Conservation (phyloP, 768 basidiomycete genomes). For the Xanthoconium stramineum region DNA sequence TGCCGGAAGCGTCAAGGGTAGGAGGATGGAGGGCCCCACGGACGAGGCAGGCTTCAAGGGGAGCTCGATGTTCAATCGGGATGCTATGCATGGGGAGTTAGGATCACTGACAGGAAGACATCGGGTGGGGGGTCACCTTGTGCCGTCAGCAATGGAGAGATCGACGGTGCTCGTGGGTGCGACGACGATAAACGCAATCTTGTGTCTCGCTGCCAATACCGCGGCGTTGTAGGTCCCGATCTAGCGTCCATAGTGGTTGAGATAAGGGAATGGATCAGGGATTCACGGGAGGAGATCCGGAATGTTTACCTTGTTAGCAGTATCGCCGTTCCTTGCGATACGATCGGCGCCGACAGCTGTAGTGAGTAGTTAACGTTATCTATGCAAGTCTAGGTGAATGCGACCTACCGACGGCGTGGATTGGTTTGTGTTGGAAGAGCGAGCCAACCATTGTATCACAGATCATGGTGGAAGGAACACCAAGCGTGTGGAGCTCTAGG, state of each 20-base stretch:
- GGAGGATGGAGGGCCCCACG: constrained; percentile 74
- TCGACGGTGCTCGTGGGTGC: constrained; percentile 94
- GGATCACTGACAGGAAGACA: neutral
- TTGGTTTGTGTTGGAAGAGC: constrained; percentile 80
- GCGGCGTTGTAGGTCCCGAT: constrained; percentile 98
- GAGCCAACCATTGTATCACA: constrained; percentile 98
- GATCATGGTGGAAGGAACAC: constrained; percentile 88
- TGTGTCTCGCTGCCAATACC: constrained; percentile 82
- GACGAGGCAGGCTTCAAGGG: constrained; percentile 84
- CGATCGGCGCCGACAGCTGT: constrained; percentile 84
- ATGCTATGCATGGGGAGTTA: constrained; percentile 43
- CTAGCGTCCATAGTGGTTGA: constrained; percentile 20
- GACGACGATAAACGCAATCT: constrained; percentile 89
- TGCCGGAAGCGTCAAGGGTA: constrained; percentile 35
- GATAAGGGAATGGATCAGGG: neutral
- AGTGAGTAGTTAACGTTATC: neutral
- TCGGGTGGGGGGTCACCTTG: constrained; percentile 37
- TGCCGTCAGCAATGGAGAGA: constrained; percentile 69
- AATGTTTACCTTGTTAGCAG: constrained; percentile 80
- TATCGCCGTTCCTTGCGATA: constrained; percentile 91
- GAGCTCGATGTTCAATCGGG: constrained; percentile 89
- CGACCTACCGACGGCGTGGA: constrained; percentile 71
- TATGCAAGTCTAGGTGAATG: neutral
- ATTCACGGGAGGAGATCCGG: neutral
- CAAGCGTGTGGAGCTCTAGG: constrained; percentile 79